phyloP scores from a whole-genome alignment of 2,329 filamentous ascomycete species.

The Didymella glomerata region DNA sequence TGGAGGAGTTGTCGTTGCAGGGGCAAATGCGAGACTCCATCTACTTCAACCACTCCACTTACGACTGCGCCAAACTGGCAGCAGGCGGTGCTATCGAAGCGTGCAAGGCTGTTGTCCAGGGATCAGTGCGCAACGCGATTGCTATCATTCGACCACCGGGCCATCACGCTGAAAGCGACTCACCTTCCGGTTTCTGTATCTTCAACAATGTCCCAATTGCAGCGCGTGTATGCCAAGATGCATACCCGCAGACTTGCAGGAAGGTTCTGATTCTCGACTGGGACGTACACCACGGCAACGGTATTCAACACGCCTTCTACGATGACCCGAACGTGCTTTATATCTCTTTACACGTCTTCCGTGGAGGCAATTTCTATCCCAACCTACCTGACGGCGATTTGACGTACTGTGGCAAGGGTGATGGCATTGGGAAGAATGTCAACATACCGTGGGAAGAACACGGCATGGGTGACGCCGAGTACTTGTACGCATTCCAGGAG shows the following conservation, averaged over 20 bases:
- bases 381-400: slow-evolving; percentile 66
- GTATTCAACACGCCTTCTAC: slow-evolving; percentile 96
- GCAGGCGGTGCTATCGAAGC: slow-evolving; percentile 95
- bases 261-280: slow-evolving; percentile 95
- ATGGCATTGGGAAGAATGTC: slow-evolving; percentile 69
- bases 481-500: slow-evolving; percentile 94
- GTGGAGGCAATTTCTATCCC: slow-evolving; percentile 86
- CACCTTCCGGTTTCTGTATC: slow-evolving; percentile 92
- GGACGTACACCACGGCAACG: slow-evolving; percentile 83
- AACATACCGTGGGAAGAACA: slow-evolving; percentile 74
- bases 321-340: slow-evolving; percentile 94
- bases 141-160: slow-evolving; percentile 94
- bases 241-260: slow-evolving; percentile 80
- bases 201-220: slow-evolving; percentile 98
- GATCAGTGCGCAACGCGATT: slow-evolving; percentile 90
- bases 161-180: slow-evolving; percentile 88
- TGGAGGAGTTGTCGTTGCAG: slow-evolving; percentile 70
- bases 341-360: slow-evolving; percentile 91
- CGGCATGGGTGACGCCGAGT: slow-evolving; percentile 94
- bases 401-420: slow-evolving; percentile 65
- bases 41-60: slow-evolving; percentile 78
- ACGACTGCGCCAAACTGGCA: slow-evolving; percentile 80
- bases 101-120: slow-evolving; percentile 85
- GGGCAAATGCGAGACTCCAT: slow-evolving; percentile 54
- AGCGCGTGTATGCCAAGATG: slow-evolving; percentile 82